These are phyloP conservation scores for Aureobasidium uvarum DNA, from an alignment of 2,329 filamentous ascomycete species.

Conservation along the genomic window DNA sequence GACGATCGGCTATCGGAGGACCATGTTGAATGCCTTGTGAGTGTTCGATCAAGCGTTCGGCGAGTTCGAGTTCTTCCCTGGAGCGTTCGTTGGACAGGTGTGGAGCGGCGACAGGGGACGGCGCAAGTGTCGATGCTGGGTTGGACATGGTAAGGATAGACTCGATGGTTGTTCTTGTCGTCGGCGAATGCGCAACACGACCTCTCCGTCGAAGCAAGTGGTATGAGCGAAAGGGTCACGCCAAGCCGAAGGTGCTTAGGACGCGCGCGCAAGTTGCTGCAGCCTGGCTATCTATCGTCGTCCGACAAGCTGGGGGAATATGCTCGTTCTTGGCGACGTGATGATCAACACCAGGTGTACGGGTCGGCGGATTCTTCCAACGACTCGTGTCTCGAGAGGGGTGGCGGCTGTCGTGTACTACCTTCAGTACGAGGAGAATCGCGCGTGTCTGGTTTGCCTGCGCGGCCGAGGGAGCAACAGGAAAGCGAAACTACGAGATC, in stretches of 20 bases:
- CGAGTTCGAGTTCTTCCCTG: slow-evolving; percentile 52
- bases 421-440: background rate
- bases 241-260: background rate
- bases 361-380: background rate
- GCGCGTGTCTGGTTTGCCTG: slow-evolving; percentile 2
- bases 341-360: background rate
- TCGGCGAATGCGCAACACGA: background rate
- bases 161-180: background rate
- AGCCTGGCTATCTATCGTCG: slow-evolving; percentile 4
- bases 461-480: slow-evolving; percentile 13
- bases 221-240: background rate
- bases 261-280: slow-evolving; percentile 18
- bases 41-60: slow-evolving; percentile 50
- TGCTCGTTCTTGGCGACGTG: slow-evolving; percentile 12
- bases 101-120: slow-evolving; percentile 2
- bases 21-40: slow-evolving; percentile 39
- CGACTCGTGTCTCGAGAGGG: background rate
- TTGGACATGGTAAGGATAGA: slow-evolving; percentile 13
- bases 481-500: slow-evolving; percentile 12
- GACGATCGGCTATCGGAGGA: slow-evolving; percentile 27
- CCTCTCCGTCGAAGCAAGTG: background rate
- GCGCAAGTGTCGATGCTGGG: slow-evolving; percentile 11
- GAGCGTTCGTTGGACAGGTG: slow-evolving; percentile 45
- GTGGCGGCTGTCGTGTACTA: background rate
- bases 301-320: slow-evolving; percentile 9